Base-by-base conservation (phyloP, 495 filamentous ascomycete species). In the Thermothielavioides terrestris region DNA sequence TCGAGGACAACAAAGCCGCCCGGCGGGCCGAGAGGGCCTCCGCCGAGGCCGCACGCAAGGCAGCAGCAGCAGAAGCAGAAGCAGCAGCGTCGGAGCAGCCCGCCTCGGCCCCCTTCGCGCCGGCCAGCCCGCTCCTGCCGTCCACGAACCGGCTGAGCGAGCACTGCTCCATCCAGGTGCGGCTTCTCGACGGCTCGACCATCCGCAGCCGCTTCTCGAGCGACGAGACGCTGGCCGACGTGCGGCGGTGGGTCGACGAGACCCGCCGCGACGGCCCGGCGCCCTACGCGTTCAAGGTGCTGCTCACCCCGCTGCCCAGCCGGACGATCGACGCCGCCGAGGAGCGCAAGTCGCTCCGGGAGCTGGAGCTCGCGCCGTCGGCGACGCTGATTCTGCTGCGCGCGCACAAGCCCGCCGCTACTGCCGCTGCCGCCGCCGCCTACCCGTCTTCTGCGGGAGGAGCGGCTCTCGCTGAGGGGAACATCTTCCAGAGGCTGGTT, bases 221-320 rank as follows among this genome's bases (percentile, higher is more conserved):
- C 38, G 70, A 69, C 1, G 71, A 78, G 10, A 86, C 78, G 12
- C 75, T 96, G n/a, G 68, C 58, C 6, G 78, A 86, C 32, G 85
- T 97, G 2, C 77, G 91, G 3, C 56, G 73, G 4, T 96, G 88
- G 87, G 72, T 97, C 10, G 86, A 92, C 46, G 62, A 67, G 22
- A 62, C 62, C 9, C 61, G 64, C 3, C 50, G 46, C 0, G 77
- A 63, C 62, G 65, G 54, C 42, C 55, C 52, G 43, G 37, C 42
- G 26, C 83, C 85, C 3, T 97, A 89, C 63, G 84, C 78, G 26
- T 88, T 97, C 67, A 89, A 89, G 58, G 80, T 91, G 28, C 82
- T 96, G 26, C 71, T 92, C 1, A 81, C 86, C 0, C 92, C 91
- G 1, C 67, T 78, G 11, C 88, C 88, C 2, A 92, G 82, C 59